Evolutionary conservation across 495 filamentous ascomycete genomes (phyloP), one percentile per base, ranked within the genome.

Genomic region (Penicillium goetzii): DNA sequence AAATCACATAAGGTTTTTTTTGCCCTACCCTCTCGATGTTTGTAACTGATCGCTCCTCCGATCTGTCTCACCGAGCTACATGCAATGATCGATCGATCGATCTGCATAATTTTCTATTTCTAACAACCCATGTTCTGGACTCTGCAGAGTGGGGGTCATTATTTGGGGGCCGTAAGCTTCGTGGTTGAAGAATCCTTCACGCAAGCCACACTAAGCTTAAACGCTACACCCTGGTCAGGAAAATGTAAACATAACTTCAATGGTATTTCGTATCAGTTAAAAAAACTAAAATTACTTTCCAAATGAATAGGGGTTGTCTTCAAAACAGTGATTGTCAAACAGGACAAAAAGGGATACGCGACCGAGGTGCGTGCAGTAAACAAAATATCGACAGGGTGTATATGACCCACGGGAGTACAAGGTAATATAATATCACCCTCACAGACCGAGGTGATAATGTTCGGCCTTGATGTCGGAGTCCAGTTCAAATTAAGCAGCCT

Each of bases 401-500:
- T 49, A 25, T n/a, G 36, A 43, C 14, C 21, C 15, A 53, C 50
- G 10, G 6, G 51, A 15, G 0, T 9, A 36, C 38, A 28, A 47
- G 9, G 52, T 3, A 34, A 43, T n/a, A 21, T 9, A 32, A 40
- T 6, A 43, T 43, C 41, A 4, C 28, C 34, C 34, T 26, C 23
- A 15, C n/a, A 43, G 8, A 30, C 9, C n/a, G 19, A 56, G 2
- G 6, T 9, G 23, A 8, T 7, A 12, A 25, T 8, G 4, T 51
- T 25, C 5, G 14, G 12, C 25, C 14, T 30, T 47, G 34, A 33
- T 34, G 34, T 40, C 14, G 17, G 34, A 36, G 36, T 40, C 23
- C 54, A 57, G 23, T 36, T 6, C 11, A 34, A 6, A 7, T 33
- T 32, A 55, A 17, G 19, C 2, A 40, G 56, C 58, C 34, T 74